A percentile compares a stretch with the other conserved stretches of the same genome.
phyloP scores from a whole-genome alignment of 148 eudicot genomes.

The Heliosperma pusillum region DNA sequence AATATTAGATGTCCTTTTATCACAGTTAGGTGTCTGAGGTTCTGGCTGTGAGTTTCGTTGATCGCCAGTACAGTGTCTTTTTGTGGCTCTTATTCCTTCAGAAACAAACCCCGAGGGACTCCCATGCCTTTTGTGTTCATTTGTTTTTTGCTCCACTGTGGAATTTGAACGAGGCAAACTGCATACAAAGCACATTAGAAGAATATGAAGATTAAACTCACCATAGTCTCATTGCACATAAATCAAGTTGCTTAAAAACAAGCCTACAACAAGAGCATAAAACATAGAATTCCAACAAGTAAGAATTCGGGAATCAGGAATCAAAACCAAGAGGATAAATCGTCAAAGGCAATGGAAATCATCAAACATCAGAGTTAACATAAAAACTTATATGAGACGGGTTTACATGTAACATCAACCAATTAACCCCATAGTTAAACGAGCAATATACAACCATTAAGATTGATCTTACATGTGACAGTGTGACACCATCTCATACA shows the following conservation, averaged over 20 bases:
- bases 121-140: conserved; percentile 55
- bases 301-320: background rate
- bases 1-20: conserved; percentile 22
- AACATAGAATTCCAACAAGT: background rate
- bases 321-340: background rate
- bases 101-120: conserved; percentile 43
- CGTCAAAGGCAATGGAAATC: background rate
- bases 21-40: conserved; percentile 26
- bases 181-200: conserved; percentile 15
- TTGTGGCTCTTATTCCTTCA: conserved; percentile 53
- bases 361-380: background rate
- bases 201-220: background rate
- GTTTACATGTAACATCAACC: no score
- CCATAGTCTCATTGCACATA: background rate
- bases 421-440: no score
- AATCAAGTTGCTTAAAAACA: background rate
- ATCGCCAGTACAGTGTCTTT: conserved; percentile 41
- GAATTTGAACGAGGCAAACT: conserved; percentile 43
- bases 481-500: background rate
- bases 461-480: no score
- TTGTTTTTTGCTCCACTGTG: conserved; percentile 28
- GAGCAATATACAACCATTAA: no score
- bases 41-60: conserved; percentile 23
- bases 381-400: no score
- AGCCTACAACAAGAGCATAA: background rate